Evolutionary conservation across 805 yeast genomes (phyloP), one percentile per base, ranked within the genome.

Genomic region (Saccharomyces paradoxus): DNA sequence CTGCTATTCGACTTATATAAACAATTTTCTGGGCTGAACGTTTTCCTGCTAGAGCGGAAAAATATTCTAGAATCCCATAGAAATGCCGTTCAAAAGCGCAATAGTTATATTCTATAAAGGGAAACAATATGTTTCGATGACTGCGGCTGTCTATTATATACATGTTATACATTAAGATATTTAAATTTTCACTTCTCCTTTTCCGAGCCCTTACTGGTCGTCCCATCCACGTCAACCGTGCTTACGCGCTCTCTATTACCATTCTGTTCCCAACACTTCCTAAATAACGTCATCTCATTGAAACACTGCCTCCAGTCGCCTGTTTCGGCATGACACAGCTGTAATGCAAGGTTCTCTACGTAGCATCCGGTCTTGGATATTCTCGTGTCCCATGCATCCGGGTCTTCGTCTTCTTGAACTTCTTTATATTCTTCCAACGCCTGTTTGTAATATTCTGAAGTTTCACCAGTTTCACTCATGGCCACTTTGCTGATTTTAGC

Each of bases 261-360:
- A 63, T 82, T 74, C 14, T 56, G 62, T 8, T 71, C 77, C 90
- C 90, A 85, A 70, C 91, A 85, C 53, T 77, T 73, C 53, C 78
- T 76, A 63, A 85, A 84, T 14, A 77, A 80, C 32, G 72, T 71
- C 86, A 84, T 86, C 65, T 87, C 94, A 21, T 72, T 71, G 2
- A 81, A 66, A 59, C 95, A 87, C 62, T 81, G 71, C 53, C 95
- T 71, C 96, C 96, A 88, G 65, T 88, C 95, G 29, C 81, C 81
- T 0, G 84, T 84, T 56, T 87, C 95, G 3, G 89, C 90, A 64
- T 86, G 90, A 60, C 96, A 88, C 32, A 87, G 69, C 52, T 84
- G 88, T 31, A 88, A 71, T 14, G 81, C 81, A 64, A 83, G 69
- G 62, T 88, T 88, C 63, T 88, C 91, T 30, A 78, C 86, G 73